A percentile compares a stretch with the other conserved stretches of the same genome.
phyloP scores from a whole-genome alignment of 805 yeast species.

The Allodekkera sacchari region DNA sequence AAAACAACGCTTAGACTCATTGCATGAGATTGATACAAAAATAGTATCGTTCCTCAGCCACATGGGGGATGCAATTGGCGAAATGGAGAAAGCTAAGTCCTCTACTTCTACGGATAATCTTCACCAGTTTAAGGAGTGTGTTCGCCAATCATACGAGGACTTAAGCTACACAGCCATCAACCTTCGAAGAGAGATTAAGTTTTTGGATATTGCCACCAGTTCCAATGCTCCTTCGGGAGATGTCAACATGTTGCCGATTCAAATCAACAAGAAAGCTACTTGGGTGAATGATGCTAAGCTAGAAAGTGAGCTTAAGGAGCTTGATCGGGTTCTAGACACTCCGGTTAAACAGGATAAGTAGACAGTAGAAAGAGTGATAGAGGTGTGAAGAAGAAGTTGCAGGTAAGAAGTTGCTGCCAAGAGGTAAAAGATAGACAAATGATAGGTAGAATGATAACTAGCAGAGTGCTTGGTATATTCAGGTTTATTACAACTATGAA shows the following conservation, averaged over 20 bases:
- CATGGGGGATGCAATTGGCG: slow-evolving; percentile 38
- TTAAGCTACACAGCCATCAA: slow-evolving; percentile 51
- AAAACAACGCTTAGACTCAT: slow-evolving; percentile 41
- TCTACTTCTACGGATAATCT: slow-evolving; percentile 14
- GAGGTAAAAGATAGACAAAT: no score
- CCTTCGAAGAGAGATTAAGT: slow-evolving; percentile 57
- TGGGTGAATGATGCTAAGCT: slow-evolving; percentile 55
- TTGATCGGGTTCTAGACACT: slow-evolving; percentile 12
- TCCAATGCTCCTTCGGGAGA: slow-evolving; percentile 31
- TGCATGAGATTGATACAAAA: slow-evolving; percentile 42
- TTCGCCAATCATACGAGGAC: slow-evolving; percentile 41
- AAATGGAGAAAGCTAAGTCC: slow-evolving; percentile 27
- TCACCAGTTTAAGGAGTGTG: slow-evolving; percentile 30
- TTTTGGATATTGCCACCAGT: slow-evolving; percentile 52
- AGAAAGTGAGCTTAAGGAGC: slow-evolving; percentile 32
- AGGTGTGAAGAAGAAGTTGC: no score
- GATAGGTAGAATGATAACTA: no score
- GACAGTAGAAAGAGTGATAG: no score
- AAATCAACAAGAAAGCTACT: slow-evolving; percentile 63
- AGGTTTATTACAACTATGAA: no score
- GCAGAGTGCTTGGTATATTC: no score
- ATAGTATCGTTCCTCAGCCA: slow-evolving; percentile 43
- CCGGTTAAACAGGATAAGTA: no score
- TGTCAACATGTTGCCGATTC: slow-evolving; percentile 51
- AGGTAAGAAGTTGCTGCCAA: no score